Evolutionary conservation across 1,284 basidiomycete genomes (phyloP).

Genomic region (Ustilago bromivora): DNA sequence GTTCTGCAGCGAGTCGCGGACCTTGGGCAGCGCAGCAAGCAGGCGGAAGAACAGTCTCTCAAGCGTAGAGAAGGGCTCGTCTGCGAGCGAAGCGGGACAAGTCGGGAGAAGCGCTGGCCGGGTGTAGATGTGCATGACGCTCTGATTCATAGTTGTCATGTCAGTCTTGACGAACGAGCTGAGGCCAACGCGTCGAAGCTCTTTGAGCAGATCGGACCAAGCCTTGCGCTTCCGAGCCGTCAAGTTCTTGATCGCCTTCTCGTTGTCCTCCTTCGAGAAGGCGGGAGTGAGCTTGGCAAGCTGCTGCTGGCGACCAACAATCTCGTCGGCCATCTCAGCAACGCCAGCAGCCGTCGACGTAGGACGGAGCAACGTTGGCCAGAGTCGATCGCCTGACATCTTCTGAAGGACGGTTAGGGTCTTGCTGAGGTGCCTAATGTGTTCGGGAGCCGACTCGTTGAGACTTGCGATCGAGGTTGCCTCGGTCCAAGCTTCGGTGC

Average conservation of each 20-base stretch:
- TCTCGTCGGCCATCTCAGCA: conserved; percentile 79
- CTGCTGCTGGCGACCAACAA: conserved; percentile 78
- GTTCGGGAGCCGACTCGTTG: conserved; percentile 33
- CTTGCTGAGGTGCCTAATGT: conserved; percentile 50
- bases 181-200: conserved; percentile 85
- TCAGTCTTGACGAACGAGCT: conserved; percentile 73
- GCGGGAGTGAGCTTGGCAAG: conserved; percentile 71
- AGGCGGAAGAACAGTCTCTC: conserved; percentile 82
- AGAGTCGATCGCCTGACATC: conserved; percentile 38
- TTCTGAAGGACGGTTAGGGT: conserved; percentile 49
- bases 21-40: conserved; percentile 77
- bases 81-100: conserved; percentile 39
- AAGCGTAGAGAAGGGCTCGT: conserved; percentile 70
- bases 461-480: conserved; percentile 20
- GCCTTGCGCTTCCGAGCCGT: conserved; percentile 87
- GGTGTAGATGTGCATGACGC: conserved; percentile 78
- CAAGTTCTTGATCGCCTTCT: conserved; percentile 82
- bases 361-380: conserved; percentile 39
- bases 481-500: conserved; percentile 28
- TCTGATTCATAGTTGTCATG: conserved; percentile 76
- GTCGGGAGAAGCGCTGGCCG: conserved; percentile 61
- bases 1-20: conserved; percentile 77
- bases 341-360: conserved; percentile 65
- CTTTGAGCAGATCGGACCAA: conserved; percentile 89
- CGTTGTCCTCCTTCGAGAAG: conserved; percentile 70